Percentiles rank a stretch among this genome's conserved stretches.
Conservation (phyloP, 108 stramenopile species). For the Cyclostephanos invisitatus region DNA sequence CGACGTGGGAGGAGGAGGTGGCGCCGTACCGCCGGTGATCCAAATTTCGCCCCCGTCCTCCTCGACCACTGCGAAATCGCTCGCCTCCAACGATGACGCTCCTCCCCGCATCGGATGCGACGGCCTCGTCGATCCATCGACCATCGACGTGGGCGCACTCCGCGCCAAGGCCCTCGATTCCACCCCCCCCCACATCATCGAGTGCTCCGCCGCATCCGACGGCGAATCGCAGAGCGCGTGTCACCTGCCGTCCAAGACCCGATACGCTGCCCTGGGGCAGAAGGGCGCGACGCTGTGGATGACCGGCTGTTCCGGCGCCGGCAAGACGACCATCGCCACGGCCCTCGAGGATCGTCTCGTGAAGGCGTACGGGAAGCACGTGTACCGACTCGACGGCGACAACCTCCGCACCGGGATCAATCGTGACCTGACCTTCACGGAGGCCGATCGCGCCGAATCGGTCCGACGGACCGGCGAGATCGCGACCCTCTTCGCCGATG, state of each 20-base stretch:
- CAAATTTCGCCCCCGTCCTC: not conserved
- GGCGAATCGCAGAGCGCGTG: slow-evolving; percentile 93
- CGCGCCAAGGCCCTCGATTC: slow-evolving; percentile 74
- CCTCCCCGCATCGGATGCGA: slow-evolving; percentile 40
- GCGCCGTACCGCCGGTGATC: slow-evolving; percentile 15
- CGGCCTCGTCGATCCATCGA: slow-evolving; percentile 28
- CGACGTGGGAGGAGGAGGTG: not conserved
- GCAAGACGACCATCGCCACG: slow-evolving; percentile 97
- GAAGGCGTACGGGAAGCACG: slow-evolving; percentile 93
- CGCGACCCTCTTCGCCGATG: slow-evolving; percentile 94
- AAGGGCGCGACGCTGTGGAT: slow-evolving; percentile 99
- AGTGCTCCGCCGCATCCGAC: slow-evolving; percentile 89
- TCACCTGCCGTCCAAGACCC: slow-evolving; percentile 83
- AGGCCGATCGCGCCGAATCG: slow-evolving; percentile 93
- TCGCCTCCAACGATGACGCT: not conserved
- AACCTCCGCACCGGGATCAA: slow-evolving; percentile 96
- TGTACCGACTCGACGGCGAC: slow-evolving; percentile 97
- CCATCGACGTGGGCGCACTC: slow-evolving; percentile 74
- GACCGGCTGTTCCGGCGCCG: slow-evolving; percentile 95
- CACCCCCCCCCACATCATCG: slow-evolving; percentile 97
- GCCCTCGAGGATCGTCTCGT: slow-evolving; percentile 95
- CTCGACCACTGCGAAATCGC: slow-evolving; percentile 14
- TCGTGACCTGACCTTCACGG: slow-evolving; percentile 93
- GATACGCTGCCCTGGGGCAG: slow-evolving; percentile 91
- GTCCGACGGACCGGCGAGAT: slow-evolving; percentile 97